A percentile compares a stretch with the other conserved stretches of the same genome.
Evolutionary conservation across 2,329 filamentous ascomycete species (phyloP).

Genomic region (Cordyceps fumosorosea): DNA sequence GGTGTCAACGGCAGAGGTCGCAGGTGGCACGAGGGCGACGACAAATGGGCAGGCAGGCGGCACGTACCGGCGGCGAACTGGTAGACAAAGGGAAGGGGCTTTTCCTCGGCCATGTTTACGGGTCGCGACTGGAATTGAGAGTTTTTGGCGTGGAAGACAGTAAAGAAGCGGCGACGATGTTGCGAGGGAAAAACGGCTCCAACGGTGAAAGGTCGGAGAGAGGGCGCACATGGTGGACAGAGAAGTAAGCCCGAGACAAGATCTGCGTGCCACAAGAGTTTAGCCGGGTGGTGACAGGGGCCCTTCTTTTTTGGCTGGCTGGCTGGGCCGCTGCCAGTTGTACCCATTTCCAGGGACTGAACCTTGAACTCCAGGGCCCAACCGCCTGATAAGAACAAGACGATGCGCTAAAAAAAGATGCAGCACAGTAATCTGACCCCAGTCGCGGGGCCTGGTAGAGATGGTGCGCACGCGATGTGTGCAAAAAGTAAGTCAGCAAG

Average conservation of each 20-base stretch:
- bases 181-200: not conserved
- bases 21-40: not conserved
- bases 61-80: slow-evolving; percentile 83
- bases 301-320: not conserved
- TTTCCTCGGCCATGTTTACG: slow-evolving; percentile 55
- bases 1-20: not conserved
- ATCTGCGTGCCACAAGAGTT: slow-evolving; percentile 4
- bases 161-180: not conserved
- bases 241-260: not conserved
- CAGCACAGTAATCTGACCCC: not conserved
- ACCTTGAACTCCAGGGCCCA: not conserved
- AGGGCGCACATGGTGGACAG: not conserved
- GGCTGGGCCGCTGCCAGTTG: not conserved
- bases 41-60: not conserved
- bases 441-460: not conserved
- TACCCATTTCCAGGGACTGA: not conserved
- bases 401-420: not conserved
- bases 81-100: slow-evolving; percentile 86
- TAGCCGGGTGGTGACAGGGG: not conserved
- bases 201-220: slow-evolving; percentile 12
- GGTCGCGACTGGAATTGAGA: slow-evolving; percentile 2
- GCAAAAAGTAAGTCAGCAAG: not conserved
- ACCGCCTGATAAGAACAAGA: not conserved
- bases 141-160: not conserved
- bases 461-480: not conserved